phyloP scores from a whole-genome alignment of 1,139 yeast genomes.

The Pneumocystis canis region DNA sequence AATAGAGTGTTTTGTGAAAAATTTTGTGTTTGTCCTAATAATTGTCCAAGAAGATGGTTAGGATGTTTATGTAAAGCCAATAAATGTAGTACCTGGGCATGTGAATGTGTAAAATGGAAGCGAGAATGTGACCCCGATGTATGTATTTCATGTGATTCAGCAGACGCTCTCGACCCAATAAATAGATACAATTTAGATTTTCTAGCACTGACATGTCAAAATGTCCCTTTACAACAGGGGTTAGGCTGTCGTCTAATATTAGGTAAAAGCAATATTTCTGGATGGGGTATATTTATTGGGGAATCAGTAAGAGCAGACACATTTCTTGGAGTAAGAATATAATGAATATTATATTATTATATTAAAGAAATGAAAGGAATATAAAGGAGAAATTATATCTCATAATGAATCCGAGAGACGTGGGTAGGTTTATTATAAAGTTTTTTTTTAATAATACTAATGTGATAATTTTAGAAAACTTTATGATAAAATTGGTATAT shows the following conservation, averaged over 20 bases:
- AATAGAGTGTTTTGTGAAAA: conserved; percentile 14
- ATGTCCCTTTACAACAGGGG: conserved; percentile 13
- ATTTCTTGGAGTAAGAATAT: conserved; percentile 10
- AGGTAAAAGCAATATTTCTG: conserved; percentile 13
- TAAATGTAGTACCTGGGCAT: conserved; percentile 13
- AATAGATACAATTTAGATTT: conserved; percentile 9
- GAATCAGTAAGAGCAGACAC: conserved; percentile 14
- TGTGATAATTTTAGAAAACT: conserved; percentile 11
- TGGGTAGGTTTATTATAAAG: conserved; percentile 6
- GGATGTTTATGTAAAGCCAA: conserved; percentile 14
- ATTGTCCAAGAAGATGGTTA: conserved; percentile 14
- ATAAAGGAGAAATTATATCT: conserved; percentile 15
- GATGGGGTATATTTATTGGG: conserved; percentile 15
- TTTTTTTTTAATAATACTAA: neutral
- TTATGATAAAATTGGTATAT: conserved; percentile 15
- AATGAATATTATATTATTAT: neutral
- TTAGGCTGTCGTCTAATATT: conserved; percentile 12
- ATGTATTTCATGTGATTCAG: conserved; percentile 15
- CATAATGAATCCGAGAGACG: conserved; percentile 16
- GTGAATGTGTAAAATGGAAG: conserved; percentile 15
- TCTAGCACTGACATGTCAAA: conserved; percentile 5
- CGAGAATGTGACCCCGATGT: conserved; percentile 16
- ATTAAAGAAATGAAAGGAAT: conserved; percentile 7
- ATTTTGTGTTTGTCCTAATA: conserved; percentile 11
- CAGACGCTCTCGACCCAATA: conserved; percentile 14